phyloP scores from a whole-genome alignment of 139 green algal species.

The Closterium sp. region DNA sequence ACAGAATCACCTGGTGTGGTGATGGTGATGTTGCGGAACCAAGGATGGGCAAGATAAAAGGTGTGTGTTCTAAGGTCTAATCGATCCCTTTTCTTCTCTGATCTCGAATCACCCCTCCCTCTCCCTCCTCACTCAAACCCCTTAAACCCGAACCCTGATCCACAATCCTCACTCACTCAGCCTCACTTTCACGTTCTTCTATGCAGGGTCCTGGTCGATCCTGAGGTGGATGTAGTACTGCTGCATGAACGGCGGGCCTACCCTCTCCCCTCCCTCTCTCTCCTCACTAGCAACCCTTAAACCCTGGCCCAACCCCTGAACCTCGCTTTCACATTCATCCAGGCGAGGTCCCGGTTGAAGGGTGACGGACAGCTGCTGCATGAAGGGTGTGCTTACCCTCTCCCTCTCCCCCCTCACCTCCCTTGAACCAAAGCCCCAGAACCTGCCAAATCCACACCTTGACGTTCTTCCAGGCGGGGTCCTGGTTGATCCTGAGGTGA shows the following conservation, averaged over 20 bases:
- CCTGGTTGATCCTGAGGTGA: conserved; percentile 83
- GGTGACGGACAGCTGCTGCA: conserved; percentile 72
- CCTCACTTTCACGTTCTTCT: too few species aligned
- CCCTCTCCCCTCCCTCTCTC: conserved; percentile 50
- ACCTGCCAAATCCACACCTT: conserved; percentile 61
- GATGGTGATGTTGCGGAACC: too few species aligned
- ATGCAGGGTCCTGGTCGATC: too few species aligned
- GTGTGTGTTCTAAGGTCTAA: too few species aligned
- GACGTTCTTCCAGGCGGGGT: conserved; percentile 86
- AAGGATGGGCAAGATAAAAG: too few species aligned
- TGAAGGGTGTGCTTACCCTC: conserved; percentile 92
- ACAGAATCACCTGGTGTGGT: conserved; percentile 84
- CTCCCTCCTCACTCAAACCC: too few species aligned
- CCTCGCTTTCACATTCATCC: background rate
- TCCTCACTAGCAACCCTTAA: background rate
- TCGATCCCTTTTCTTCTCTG: too few species aligned
- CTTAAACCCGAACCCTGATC: too few species aligned
- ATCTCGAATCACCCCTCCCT: too few species aligned
- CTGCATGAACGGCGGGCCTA: conserved; percentile 92
- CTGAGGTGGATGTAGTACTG: conserved; percentile 88
- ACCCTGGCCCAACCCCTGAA: background rate
- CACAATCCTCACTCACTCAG: too few species aligned
- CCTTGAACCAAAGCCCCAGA: background rate
- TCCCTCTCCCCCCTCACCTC: background rate
- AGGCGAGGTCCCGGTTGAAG: conserved; percentile 65